Percentiles rank a stretch among this genome's conserved stretches.
These are phyloP conservation scores for Maudiozyma humilis DNA, from an alignment of 1,139 yeast species.

Conservation along the genomic window DNA sequence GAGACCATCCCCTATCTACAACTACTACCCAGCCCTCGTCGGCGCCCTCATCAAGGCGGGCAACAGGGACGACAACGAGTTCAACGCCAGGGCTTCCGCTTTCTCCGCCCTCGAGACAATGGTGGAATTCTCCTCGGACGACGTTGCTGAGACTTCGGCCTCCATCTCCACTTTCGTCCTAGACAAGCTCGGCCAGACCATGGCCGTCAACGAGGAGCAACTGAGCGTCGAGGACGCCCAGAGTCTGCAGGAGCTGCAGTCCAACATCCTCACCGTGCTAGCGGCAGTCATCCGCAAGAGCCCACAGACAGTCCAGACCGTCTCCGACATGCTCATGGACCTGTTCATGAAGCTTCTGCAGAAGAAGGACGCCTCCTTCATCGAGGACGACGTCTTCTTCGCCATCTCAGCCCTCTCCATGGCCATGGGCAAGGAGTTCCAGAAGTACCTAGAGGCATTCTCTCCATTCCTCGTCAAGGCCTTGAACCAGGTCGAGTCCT, in stretches of 20 bases:
- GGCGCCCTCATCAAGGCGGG: slow-evolving; percentile 66
- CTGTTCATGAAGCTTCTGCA: slow-evolving; percentile 62
- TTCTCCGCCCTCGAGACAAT: slow-evolving; percentile 84
- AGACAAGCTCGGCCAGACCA: slow-evolving; percentile 60
- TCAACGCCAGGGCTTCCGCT: slow-evolving; percentile 88
- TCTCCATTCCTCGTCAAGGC: slow-evolving; percentile 76
- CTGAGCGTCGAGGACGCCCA: slow-evolving; percentile 61
- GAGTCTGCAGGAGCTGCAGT: slow-evolving; percentile 81
- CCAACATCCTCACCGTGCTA: slow-evolving; percentile 74
- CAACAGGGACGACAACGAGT: slow-evolving; percentile 69
- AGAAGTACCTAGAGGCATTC: slow-evolving; percentile 70
- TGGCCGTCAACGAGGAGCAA: slow-evolving; percentile 45
- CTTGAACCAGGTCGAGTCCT: slow-evolving; percentile 71
- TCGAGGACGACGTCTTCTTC: slow-evolving; percentile 90
- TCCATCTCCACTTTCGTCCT: slow-evolving; percentile 69
- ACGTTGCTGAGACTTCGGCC: slow-evolving; percentile 61
- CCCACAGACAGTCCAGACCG: slow-evolving; percentile 54
- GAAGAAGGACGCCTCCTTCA: slow-evolving; percentile 60
- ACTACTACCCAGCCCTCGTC: slow-evolving; percentile 58
- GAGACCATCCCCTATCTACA: slow-evolving; percentile 58
- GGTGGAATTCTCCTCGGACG: slow-evolving; percentile 66
- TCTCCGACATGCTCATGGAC: slow-evolving; percentile 79
- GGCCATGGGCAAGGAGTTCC: slow-evolving; percentile 62
- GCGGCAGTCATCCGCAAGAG: slow-evolving; percentile 84
- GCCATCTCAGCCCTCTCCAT: slow-evolving; percentile 86